Evolutionary conservation across 371 early-diverging fungal species (phyloP), one percentile per base, ranked within the genome.

Genomic region (Apophysomyces trapeziformis): DNA sequence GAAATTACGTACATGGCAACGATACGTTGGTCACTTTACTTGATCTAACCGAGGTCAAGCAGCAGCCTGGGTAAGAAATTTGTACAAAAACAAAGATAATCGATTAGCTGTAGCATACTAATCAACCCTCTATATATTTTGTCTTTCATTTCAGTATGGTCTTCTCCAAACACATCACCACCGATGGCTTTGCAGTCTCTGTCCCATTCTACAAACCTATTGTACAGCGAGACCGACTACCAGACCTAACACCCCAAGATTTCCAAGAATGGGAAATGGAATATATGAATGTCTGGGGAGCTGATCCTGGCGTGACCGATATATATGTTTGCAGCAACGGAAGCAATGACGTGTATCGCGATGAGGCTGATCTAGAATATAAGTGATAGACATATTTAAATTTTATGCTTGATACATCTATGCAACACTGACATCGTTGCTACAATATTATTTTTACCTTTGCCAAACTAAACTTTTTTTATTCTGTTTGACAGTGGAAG

Each of bases 301-400:
- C 47, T 16, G 47, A 46, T 46, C 47, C 47, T 46, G 47, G 12
- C 1, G 47, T 46, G 2, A 0, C 47, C 1, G 1, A n/a, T 7
- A 16, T 46, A 6, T 46, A 46, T 46, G 5, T 46, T 2, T 8
- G 13, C 5, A 5, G 47, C 47, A 46, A 46, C n/a, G 47, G 47
- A 46, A 46, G 47, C 47, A 46, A 46, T 46, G 16, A 46, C n/a
- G 47, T 46, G 16, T 46, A 16, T n/a, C 47, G 7, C n/a, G 47
- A n/a, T 14, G 13, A n/a, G 47, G 14, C 16, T 8, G 16, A 16
- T 46, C 14, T n/a, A n/a, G 0, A 13, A 46, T 6, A 5, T 46
- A 46, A 46, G 47, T 46, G 16, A 6, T 46, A n/a, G n/a, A 13
- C 5, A n/a, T 16, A 46, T 0, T 26, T 26, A 26, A 26, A 26